phyloP scores from a whole-genome alignment of 345 rosid species.

The Pistacia integerrima region DNA sequence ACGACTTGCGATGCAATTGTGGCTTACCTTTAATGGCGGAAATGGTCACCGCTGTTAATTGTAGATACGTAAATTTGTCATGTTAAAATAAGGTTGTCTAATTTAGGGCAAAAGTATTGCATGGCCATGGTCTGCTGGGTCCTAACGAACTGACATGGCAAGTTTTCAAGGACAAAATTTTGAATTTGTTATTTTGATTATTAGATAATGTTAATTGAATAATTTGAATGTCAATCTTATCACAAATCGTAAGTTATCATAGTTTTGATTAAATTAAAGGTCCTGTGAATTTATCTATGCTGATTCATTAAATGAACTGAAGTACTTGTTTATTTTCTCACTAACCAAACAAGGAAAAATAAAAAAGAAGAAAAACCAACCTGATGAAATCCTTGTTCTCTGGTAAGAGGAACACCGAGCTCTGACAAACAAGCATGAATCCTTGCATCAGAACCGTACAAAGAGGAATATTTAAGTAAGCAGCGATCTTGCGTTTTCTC shows the following conservation, averaged over 20 bases:
- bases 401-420: slow-evolving; percentile 83
- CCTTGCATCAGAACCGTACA: slow-evolving; percentile 86
- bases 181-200: not conserved
- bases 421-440: slow-evolving; percentile 88
- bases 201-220: not conserved
- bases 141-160: no score
- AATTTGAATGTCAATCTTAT: not conserved
- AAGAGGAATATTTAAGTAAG: slow-evolving; percentile 49
- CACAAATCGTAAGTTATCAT: not conserved
- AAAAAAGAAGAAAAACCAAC: slow-evolving; percentile 32
- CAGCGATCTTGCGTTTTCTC: slow-evolving; percentile 71
- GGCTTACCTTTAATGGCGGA: not conserved
- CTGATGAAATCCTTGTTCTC: slow-evolving; percentile 84
- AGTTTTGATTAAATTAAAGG: no score
- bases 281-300: no score
- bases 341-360: no score
- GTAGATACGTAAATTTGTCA: no score
- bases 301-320: no score
- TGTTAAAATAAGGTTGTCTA: no score
- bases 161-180: no score
- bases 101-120: no score
- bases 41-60: no score
- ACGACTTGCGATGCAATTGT: not conserved
- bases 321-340: no score
- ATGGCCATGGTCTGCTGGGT: no score